A percentile compares a stretch with the other conserved stretches of the same genome.
These are phyloP conservation scores for Nigrospora osmanthi DNA, from an alignment of 2,329 filamentous ascomycete species.

Conservation along the genomic window DNA sequence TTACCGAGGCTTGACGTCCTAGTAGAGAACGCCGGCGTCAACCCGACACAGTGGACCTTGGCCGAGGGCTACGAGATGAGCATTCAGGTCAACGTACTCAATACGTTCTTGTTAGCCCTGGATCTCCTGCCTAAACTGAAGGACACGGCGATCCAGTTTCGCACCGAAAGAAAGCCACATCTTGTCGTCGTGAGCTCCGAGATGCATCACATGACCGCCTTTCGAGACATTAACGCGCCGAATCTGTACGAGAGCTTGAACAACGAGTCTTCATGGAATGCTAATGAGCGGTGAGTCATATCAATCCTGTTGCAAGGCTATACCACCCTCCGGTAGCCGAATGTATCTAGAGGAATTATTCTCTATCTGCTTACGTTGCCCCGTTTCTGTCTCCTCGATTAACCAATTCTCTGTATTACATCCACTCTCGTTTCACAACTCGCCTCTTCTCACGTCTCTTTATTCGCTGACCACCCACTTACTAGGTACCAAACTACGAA, in stretches of 20 bases:
- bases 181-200: constrained; percentile 20
- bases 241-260: constrained; percentile 19
- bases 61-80: constrained; percentile 38
- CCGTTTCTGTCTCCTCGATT: too few species aligned
- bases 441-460: too few species aligned
- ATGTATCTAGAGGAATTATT: too few species aligned
- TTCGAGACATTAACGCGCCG: constrained; percentile 15
- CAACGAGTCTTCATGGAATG: constrained; percentile 1
- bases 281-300: too few species aligned
- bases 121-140: constrained; percentile 44
- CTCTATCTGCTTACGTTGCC: too few species aligned
- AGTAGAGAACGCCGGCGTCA: constrained; percentile 8
- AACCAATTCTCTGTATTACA: too few species aligned
- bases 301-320: too few species aligned
- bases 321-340: too few species aligned
- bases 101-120: constrained; percentile 39
- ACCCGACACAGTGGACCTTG: constrained; percentile 14
- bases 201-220: constrained; percentile 16
- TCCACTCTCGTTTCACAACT: too few species aligned
- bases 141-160: constrained; percentile 20
- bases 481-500: constrained; percentile 21
- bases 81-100: constrained; percentile 45
- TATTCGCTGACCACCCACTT: not conserved
- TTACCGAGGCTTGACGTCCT: constrained; percentile 21
- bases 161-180: constrained; percentile 13